Percentiles rank a stretch among this genome's conserved stretches.
Evolutionary conservation across 306 rosid genomes (phyloP).

Genomic region (Fagus sylvatica): DNA sequence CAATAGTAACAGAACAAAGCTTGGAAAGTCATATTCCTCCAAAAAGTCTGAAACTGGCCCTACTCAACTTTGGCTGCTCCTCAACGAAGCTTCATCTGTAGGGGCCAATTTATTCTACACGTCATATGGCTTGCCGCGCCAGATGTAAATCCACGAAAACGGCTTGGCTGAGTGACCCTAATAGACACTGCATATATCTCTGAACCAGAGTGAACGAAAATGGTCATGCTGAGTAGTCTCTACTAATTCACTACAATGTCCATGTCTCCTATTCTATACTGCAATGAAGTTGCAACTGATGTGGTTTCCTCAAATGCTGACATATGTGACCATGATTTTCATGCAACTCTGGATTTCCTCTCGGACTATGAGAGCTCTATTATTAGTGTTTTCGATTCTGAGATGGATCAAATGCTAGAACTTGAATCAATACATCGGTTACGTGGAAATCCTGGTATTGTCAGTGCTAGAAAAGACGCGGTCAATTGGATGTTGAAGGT

Average conservation of each 20-base stretch:
- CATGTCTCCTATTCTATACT: slow-evolving; percentile 28
- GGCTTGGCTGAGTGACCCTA: neutral
- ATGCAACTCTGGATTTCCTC: slow-evolving; percentile 6
- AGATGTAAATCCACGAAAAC: neutral
- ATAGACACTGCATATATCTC: neutral
- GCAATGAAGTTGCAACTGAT: slow-evolving; percentile 33
- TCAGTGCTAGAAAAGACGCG: slow-evolving; percentile 35
- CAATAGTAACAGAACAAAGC: neutral
- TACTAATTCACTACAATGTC: slow-evolving; percentile 28
- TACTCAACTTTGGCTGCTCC: slow-evolving; percentile 32
- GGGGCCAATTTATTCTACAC: slow-evolving; percentile 16
- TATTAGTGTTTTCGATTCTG: slow-evolving; percentile 33
- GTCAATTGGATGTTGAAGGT: slow-evolving; percentile 49
- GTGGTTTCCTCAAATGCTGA: slow-evolving; percentile 31
- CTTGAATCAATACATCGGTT: slow-evolving; percentile 18
- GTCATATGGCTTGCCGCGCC: neutral
- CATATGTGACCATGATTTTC: neutral
- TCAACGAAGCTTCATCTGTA: slow-evolving; percentile 39
- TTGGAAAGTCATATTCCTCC: neutral
- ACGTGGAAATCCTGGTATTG: slow-evolving; percentile 12
- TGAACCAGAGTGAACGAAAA: neutral
- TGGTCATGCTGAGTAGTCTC: too few relatives aligned
- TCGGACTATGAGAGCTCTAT: slow-evolving; percentile 28
- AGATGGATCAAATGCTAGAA: slow-evolving; percentile 33
- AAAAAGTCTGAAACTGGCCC: slow-evolving; percentile 13